Conservation (phyloP, 371 early-diverging fungal genomes). For the Mortierella sp. region DNA sequence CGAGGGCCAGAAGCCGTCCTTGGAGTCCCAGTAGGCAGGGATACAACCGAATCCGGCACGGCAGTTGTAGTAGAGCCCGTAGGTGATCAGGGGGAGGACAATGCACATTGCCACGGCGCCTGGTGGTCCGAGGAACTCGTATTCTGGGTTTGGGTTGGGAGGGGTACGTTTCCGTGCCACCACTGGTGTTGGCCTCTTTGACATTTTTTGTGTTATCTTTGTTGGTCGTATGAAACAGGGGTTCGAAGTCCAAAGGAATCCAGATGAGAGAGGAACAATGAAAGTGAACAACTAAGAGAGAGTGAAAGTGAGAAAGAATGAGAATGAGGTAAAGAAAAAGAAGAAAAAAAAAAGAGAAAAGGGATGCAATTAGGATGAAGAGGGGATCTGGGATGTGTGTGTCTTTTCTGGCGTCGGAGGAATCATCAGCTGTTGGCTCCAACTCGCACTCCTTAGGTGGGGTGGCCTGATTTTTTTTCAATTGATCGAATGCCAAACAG, state of each 20-base stretch:
- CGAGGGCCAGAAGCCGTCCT: slow-evolving; percentile 49
- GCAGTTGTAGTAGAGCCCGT: slow-evolving; percentile 77
- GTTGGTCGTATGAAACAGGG: too few relatives aligned
- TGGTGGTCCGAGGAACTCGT: slow-evolving; percentile 86
- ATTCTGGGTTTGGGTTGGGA: slow-evolving; percentile 58
- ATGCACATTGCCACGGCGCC: slow-evolving; percentile 76
- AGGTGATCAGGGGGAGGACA: slow-evolving; percentile 71
- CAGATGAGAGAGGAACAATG: neutral
- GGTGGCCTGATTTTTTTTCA: slow-evolving; percentile 39
- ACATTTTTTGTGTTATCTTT: neutral
- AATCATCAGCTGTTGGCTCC: slow-evolving; percentile 12
- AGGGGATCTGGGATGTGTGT: neutral
- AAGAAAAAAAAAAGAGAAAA: neutral
- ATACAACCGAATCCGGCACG: slow-evolving; percentile 69
- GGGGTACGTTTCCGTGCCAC: slow-evolving; percentile 34
- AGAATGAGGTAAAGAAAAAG: neutral
- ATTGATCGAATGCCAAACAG: neutral
- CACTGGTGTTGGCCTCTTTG: slow-evolving; percentile 8
- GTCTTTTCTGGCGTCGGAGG: slow-evolving; percentile 5
- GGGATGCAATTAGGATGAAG: neutral
- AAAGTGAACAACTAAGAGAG: neutral
- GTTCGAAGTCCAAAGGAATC: neutral
- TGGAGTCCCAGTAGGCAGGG: slow-evolving; percentile 53
- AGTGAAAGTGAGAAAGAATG: neutral
- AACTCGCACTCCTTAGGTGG: neutral